These are phyloP conservation scores for Toxoplasma gondii DNA, from an alignment of 169 alveolate species.

Conservation along the genomic window DNA sequence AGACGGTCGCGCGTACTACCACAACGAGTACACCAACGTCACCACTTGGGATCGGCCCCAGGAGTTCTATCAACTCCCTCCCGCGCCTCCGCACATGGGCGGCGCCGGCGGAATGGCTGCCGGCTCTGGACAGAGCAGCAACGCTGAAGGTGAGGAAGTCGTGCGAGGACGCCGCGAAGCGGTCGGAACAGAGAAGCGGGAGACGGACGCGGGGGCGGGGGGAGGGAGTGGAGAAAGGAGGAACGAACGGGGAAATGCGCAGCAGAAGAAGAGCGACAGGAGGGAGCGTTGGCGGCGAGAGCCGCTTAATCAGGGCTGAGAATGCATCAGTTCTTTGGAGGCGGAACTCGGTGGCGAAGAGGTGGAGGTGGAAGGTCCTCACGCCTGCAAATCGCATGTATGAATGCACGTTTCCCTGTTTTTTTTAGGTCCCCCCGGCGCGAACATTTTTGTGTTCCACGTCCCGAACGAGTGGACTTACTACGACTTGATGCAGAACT, in stretches of 20 bases:
- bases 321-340: no score
- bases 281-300: no score
- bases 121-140: background rate
- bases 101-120: slow-evolving; percentile 39
- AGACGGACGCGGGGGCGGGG: background rate
- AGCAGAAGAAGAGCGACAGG: no score
- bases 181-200: background rate
- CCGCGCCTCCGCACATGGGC: slow-evolving; percentile 39
- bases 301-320: no score
- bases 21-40: slow-evolving; percentile 78
- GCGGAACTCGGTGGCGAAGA: no score
- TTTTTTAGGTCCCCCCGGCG: slow-evolving; percentile 90
- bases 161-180: background rate
- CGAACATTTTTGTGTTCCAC: slow-evolving; percentile 91
- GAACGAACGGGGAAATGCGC: no score
- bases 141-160: background rate
- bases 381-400: no score
- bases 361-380: no score
- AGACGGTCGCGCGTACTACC: slow-evolving; percentile 75
- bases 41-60: slow-evolving; percentile 92
- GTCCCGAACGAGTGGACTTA: slow-evolving; percentile 93
- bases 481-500: slow-evolving; percentile 81
- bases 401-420: background rate
- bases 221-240: background rate
- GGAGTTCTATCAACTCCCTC: slow-evolving; percentile 78